Evolutionary conservation across 495 filamentous ascomycete genomes (phyloP).

Genomic region (Penicillium samsonianum): DNA sequence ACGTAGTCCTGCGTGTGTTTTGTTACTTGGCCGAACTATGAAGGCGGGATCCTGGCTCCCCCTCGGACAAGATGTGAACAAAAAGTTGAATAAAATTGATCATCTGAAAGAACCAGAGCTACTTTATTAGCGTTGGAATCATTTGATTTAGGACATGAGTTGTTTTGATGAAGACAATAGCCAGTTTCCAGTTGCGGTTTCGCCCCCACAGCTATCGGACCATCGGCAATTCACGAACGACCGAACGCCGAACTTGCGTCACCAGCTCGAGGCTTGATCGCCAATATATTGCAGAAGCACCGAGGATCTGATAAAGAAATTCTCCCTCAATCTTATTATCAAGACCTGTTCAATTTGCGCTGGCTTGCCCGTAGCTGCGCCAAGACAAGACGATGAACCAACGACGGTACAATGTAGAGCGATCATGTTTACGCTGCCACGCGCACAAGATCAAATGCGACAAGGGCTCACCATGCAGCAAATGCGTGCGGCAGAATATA

Average conservation of each 20-base stretch:
- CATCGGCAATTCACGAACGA: constrained; percentile 14
- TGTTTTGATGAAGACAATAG: too few species aligned
- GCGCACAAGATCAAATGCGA: constrained; percentile 43
- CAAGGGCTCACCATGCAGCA: constrained; percentile 32
- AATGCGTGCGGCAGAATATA: constrained; percentile 27
- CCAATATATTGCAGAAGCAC: background rate
- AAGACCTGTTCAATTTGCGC: background rate
- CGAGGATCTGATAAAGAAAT: background rate
- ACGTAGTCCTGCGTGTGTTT: background rate
- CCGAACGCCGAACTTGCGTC: constrained; percentile 8
- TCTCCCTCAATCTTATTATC: background rate
- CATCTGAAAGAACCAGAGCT: background rate
- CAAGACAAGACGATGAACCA: constrained; percentile 6
- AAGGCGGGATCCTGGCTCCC: background rate
- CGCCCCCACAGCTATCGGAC: background rate
- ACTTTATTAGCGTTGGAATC: background rate
- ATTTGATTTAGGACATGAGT: background rate
- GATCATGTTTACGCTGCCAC: constrained; percentile 41
- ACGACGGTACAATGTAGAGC: constrained; percentile 31
- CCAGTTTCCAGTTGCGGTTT: background rate
- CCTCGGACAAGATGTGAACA: too few species aligned
- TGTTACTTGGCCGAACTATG: background rate
- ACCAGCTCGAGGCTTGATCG: background rate
- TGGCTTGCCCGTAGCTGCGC: background rate
- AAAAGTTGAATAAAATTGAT: background rate